Conservation (phyloP, 768 basidiomycete genomes). For the Calocybe cyanea region DNA sequence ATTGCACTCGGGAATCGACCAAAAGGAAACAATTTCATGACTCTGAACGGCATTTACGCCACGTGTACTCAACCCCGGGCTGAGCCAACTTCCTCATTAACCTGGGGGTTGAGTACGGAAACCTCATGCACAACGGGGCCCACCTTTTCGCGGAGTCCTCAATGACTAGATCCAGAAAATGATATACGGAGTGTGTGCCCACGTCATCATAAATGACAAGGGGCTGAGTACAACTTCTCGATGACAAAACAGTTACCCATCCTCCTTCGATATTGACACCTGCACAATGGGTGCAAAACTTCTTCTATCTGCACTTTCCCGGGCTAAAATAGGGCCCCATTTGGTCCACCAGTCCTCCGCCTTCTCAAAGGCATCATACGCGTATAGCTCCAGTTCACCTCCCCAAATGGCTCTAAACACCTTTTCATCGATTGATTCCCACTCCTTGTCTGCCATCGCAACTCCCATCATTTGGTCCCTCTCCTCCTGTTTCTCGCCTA, state of each 20-base stretch:
- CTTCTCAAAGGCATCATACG: constrained; percentile 49
- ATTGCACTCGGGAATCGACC: too few relatives aligned
- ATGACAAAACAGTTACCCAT: neutral
- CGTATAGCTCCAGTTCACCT: constrained; percentile 44
- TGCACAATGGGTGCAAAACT: constrained; percentile 16
- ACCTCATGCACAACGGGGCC: too few relatives aligned
- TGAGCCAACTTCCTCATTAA: too few relatives aligned
- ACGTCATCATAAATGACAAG: too few relatives aligned
- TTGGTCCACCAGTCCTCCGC: constrained; percentile 66
- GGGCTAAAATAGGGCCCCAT: constrained; percentile 31
- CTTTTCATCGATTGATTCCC: constrained; percentile 43
- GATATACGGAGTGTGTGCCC: too few relatives aligned
- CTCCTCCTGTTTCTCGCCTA: constrained; percentile 38
- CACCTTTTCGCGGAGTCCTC: too few relatives aligned
- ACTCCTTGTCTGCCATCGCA: constrained; percentile 27
- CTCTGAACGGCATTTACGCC: too few relatives aligned
- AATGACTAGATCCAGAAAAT: too few relatives aligned
- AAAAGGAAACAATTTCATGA: too few relatives aligned
- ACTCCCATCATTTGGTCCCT: constrained; percentile 40
- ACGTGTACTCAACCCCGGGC: too few relatives aligned
- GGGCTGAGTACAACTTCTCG: too few relatives aligned
- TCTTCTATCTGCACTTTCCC: constrained; percentile 15
- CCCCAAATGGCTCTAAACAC: constrained; percentile 48
- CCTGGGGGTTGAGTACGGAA: too few relatives aligned
- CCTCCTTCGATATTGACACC: constrained; percentile 19